Conservation (phyloP, 129 eudicot genomes). For the Chrysanthemum lavandulifolium region DNA sequence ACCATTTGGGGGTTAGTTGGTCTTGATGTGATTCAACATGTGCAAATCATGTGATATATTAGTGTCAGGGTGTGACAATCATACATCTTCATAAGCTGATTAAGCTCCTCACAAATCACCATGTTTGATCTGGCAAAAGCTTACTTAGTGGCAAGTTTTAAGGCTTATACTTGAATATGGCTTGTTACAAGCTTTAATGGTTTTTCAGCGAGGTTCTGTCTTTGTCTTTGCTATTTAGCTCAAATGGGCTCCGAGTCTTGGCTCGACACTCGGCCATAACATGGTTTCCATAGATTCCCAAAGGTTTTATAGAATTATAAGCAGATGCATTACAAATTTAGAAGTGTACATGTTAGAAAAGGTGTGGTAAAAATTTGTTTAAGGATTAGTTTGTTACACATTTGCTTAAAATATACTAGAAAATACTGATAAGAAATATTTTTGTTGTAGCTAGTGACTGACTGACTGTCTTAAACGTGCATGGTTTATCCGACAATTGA, state of each 20-base stretch:
- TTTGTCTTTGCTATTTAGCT: not conserved
- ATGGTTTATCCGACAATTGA: not conserved
- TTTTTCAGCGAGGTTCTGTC: not conserved
- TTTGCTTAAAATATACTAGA: too few species aligned
- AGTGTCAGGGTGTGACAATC: slow-evolving; percentile 14
- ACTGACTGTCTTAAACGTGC: not conserved
- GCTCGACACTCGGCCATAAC: not conserved
- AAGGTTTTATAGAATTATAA: not conserved
- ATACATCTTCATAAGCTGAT: not conserved
- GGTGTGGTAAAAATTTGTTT: too few species aligned
- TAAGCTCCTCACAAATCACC: too few species aligned
- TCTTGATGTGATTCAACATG: slow-evolving; percentile 20
- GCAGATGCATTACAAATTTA: not conserved
- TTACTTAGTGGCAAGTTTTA: not conserved
- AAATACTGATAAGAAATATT: not conserved
- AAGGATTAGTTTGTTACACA: too few species aligned
- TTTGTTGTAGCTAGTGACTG: not conserved
- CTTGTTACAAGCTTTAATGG: not conserved
- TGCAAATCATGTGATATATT: slow-evolving; percentile 22
- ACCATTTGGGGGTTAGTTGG: not conserved
- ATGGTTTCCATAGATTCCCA: not conserved
- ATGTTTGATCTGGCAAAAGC: not conserved
- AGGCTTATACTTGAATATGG: not conserved
- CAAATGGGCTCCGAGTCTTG: not conserved
- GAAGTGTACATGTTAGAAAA: too few species aligned